phyloP scores from a whole-genome alignment of 768 basidiomycete genomes.

The Lenzites betulinus region DNA sequence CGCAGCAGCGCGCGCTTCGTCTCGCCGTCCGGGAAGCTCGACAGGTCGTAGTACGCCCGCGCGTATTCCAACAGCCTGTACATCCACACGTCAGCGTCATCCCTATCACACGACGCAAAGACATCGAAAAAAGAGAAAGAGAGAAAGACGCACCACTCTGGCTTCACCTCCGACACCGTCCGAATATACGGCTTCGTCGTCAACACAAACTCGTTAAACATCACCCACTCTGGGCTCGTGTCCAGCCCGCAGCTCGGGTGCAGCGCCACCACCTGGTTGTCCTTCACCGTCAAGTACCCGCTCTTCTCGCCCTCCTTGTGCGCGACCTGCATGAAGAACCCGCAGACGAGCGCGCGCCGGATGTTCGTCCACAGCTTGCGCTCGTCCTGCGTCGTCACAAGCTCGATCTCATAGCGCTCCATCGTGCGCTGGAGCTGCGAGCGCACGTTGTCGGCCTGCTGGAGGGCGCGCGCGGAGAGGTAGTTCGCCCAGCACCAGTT shows the following conservation, averaged over 20 bases:
- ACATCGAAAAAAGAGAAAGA: neutral
- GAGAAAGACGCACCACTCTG: conserved; percentile 70
- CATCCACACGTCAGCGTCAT: neutral
- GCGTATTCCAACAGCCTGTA: conserved; percentile 60
- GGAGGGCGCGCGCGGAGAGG: conserved; percentile 77
- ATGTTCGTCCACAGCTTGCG: conserved; percentile 63
- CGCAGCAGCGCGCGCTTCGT: conserved; percentile 28
- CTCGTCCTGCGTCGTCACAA: conserved; percentile 66
- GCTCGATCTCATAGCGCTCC: conserved; percentile 85
- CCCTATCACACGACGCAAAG: neutral
- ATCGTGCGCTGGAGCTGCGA: conserved; percentile 86
- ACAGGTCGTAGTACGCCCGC: conserved; percentile 20
- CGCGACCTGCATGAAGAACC: conserved; percentile 98
- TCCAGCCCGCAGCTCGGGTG: conserved; percentile 91
- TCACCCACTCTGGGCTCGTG: conserved; percentile 87
- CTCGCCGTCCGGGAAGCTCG: conserved; percentile 26
- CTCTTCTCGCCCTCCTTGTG: conserved; percentile 89
- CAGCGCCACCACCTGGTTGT: conserved; percentile 70
- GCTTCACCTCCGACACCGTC: conserved; percentile 82
- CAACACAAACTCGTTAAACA: conserved; percentile 93
- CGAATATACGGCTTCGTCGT: conserved; percentile 89
- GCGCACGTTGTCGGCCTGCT: conserved; percentile 93
- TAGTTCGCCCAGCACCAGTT: conserved; percentile 94
- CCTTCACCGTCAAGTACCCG: conserved; percentile 86
- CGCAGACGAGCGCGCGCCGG: conserved; percentile 82